Evolutionary conservation across 495 filamentous ascomycete species (phyloP).

Genomic region (Halenospora varia): DNA sequence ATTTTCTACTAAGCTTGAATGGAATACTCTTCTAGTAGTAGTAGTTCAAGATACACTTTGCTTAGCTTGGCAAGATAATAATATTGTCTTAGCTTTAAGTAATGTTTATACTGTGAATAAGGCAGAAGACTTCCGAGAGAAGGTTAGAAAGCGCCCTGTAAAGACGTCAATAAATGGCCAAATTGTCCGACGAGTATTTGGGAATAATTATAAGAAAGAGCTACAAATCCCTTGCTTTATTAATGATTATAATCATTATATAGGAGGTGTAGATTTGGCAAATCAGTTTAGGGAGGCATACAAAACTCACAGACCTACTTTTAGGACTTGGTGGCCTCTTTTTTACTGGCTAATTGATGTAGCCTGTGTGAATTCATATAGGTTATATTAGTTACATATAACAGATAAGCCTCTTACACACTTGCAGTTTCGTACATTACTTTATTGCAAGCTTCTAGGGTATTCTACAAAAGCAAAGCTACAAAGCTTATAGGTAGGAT

Average conservation of each 20-base stretch:
- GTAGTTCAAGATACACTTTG: constrained; percentile 10
- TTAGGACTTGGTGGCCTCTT: constrained; percentile 22
- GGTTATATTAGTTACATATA: constrained; percentile 1
- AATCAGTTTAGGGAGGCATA: constrained; percentile 24
- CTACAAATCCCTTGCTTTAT: constrained; percentile 19
- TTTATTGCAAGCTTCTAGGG: neutral
- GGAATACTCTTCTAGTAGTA: constrained; percentile 10
- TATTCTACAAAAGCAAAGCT: neutral
- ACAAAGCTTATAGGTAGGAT: neutral
- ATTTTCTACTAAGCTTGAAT: constrained; percentile 7
- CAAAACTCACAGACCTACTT: constrained; percentile 13
- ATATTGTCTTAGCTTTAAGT: constrained; percentile 10
- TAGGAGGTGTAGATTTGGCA: constrained; percentile 27
- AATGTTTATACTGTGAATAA: constrained; percentile 10
- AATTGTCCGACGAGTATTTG: constrained; percentile 12
- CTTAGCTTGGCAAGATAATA: constrained; percentile 18
- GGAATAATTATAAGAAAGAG: neutral
- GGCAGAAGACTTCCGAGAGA: neutral
- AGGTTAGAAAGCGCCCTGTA: constrained; percentile 1
- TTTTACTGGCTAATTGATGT: constrained; percentile 27
- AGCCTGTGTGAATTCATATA: constrained; percentile 1
- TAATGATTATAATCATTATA: constrained; percentile 29
- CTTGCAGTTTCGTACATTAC: neutral
- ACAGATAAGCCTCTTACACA: neutral
- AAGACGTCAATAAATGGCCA: constrained; percentile 14